Evolutionary conservation across 257 asterid species (phyloP), one percentile per base, ranked within the genome.

Genomic region (Jacaranda mimosifolia): DNA sequence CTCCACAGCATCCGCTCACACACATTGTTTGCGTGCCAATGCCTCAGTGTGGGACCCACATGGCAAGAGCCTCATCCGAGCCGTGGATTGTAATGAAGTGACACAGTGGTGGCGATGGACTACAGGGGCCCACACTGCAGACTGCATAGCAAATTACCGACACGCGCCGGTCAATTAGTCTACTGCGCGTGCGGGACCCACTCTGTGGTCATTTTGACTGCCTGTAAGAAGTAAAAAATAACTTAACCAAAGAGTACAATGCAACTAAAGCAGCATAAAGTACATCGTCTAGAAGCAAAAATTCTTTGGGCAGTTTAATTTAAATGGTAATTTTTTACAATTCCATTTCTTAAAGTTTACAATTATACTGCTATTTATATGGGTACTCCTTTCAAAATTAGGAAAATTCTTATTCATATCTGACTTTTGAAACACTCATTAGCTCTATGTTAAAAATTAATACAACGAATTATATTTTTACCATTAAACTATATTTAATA

Each of bases 121-220:
- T 9, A 9, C 46, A 5, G 74, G 59, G 43, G 9, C 43, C 14
- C 40, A 8, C 14, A 11, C 1, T 26, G 32, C 6, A 4, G 56
- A 15, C 17, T 35, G 76, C 40, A 5, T 70, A 1, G 73, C 17
- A 17, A 38, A 71, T 10, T 10, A 11, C n/a, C 14, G n/a, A 6
- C 48, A 71, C 76, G 66, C 55, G 76, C 66, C 76, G 7, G 67
- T 57, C 58, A 58, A 58, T 19, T 39, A 42, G 46, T 58, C 46
- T 4, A 15, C 74, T 11, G 42, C 38, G 7, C 26, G 26, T 56
- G 77, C 19, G 67, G 77, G 77, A 0, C 64, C 77, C 43, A 7
- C 46, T 48, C 2, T 26, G 13, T 69, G 74, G 63, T 36, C 60
- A 57, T 42, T 72, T 72, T 72, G 77, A 72, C 68, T 57, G 68